phyloP scores from a whole-genome alignment of 169 alveolate genomes.

The Plasmodium adleri region DNA sequence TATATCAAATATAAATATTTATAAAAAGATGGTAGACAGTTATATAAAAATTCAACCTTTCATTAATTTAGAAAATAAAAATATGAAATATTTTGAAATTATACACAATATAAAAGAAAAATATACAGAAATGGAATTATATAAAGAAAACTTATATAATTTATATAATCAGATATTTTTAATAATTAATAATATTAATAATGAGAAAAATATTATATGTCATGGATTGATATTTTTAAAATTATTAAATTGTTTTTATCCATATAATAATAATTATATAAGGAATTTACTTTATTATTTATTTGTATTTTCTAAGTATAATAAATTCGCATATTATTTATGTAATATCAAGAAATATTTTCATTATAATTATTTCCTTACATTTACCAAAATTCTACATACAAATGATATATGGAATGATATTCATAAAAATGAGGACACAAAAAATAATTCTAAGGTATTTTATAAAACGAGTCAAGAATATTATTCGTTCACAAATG shows the following conservation, averaged over 20 bases:
- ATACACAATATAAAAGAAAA: slow-evolving; percentile 27
- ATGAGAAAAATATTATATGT: slow-evolving; percentile 64
- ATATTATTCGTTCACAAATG: too few species aligned
- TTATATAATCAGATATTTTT: slow-evolving; percentile 49
- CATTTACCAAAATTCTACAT: slow-evolving; percentile 15
- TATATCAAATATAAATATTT: slow-evolving; percentile 29
- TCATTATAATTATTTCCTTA: slow-evolving; percentile 48
- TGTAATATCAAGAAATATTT: slow-evolving; percentile 45
- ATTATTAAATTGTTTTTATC: slow-evolving; percentile 24
- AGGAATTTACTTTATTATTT: slow-evolving; percentile 53
- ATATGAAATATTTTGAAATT: slow-evolving; percentile 25
- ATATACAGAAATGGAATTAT: slow-evolving; percentile 26
- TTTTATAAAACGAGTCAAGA: too few species aligned
- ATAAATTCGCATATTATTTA: slow-evolving; percentile 57
- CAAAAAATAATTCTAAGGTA: too few species aligned
- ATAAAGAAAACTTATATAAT: slow-evolving; percentile 33
- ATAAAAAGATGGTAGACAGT: slow-evolving; percentile 40
- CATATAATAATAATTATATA: slow-evolving; percentile 54
- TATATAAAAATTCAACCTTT: slow-evolving; percentile 32
- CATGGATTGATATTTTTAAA: slow-evolving; percentile 50
- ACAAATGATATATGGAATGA: background rate
- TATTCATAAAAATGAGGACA: too few species aligned
- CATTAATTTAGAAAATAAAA: slow-evolving; percentile 25
- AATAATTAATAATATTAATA: slow-evolving; percentile 48
- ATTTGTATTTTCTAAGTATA: slow-evolving; percentile 56